These are phyloP conservation scores for Ceratobasidium sp. DNA, from an alignment of 1,284 basidiomycete genomes.

Conservation along the genomic window DNA sequence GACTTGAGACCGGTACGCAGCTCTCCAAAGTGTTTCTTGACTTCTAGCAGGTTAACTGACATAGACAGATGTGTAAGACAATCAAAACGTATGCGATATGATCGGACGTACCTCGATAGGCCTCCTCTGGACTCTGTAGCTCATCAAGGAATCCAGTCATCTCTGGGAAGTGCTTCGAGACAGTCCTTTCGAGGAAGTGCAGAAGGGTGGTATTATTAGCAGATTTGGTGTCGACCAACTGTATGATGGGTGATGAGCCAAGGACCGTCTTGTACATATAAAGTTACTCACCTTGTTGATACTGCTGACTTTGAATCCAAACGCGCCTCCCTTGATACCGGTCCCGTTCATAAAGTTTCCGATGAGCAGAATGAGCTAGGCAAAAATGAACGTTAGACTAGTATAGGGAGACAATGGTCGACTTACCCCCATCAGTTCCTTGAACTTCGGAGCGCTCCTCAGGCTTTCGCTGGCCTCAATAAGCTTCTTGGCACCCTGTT, in stretches of 20 bases:
- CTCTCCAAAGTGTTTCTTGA: slow-evolving; percentile 77
- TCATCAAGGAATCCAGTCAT: slow-evolving; percentile 93
- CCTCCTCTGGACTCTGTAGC: slow-evolving; percentile 89
- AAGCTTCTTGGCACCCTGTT: slow-evolving; percentile 81
- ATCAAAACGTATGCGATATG: slow-evolving; percentile 40
- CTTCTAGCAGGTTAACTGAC: slow-evolving; percentile 81
- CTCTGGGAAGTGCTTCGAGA: slow-evolving; percentile 88
- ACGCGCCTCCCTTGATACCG: slow-evolving; percentile 96
- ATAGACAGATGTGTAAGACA: neutral
- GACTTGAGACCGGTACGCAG: slow-evolving; percentile 83
- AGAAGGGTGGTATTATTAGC: slow-evolving; percentile 92
- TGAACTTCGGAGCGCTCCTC: slow-evolving; percentile 84
- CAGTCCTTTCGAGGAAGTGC: slow-evolving; percentile 94
- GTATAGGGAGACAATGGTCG: slow-evolving; percentile 3
- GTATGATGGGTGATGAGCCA: slow-evolving; percentile 25
- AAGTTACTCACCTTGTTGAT: slow-evolving; percentile 87
- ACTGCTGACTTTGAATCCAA: slow-evolving; percentile 96
- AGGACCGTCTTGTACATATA: neutral
- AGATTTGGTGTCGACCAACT: slow-evolving; percentile 98
- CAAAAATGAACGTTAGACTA: slow-evolving; percentile 37
- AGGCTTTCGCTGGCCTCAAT: slow-evolving; percentile 84
- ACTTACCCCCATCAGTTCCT: slow-evolving; percentile 84
- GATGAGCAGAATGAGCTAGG: slow-evolving; percentile 89
- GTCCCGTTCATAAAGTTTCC: slow-evolving; percentile 99
- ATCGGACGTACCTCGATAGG: slow-evolving; percentile 82